Percentiles rank a stretch among this genome's conserved stretches.
phyloP scores from a whole-genome alignment of 208 protist species.

The Sergeia podlipaevii region DNA sequence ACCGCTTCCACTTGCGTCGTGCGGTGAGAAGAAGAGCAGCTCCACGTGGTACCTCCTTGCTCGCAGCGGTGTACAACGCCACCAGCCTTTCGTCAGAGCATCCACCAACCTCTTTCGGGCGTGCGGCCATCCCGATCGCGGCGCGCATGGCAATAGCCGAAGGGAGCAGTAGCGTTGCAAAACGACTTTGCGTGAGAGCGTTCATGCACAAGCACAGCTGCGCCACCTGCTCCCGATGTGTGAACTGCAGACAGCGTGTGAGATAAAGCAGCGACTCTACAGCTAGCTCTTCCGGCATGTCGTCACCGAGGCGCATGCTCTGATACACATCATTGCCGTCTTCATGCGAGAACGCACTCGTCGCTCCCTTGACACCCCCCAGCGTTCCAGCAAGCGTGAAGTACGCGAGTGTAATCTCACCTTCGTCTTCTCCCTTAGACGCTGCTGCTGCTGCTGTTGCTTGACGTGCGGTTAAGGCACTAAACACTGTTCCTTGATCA shows the following conservation, averaged over 20 bases:
- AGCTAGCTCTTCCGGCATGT: constrained; percentile 47
- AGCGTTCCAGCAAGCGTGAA: too few relatives aligned
- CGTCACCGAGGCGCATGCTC: constrained; percentile 39
- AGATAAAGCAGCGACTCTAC: constrained; percentile 46
- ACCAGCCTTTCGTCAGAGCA: constrained; percentile 8
- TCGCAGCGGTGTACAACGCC: constrained; percentile 23
- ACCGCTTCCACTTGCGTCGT: constrained; percentile 31
- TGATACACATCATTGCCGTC: too few relatives aligned
- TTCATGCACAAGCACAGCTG: constrained; percentile 38
- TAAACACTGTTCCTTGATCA: too few relatives aligned
- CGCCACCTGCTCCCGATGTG: constrained; percentile 21
- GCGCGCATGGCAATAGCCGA: constrained; percentile 36
- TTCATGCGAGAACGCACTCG: too few relatives aligned
- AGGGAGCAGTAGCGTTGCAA: constrained; percentile 48
- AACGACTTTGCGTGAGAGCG: constrained; percentile 45
- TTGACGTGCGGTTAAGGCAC: background rate
- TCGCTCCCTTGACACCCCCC: too few relatives aligned
- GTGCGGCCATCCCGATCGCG: constrained; percentile 11
- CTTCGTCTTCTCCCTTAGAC: background rate
- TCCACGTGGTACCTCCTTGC: constrained; percentile 38
- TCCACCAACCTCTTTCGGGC: background rate
- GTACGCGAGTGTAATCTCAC: too few relatives aligned
- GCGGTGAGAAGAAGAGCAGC: constrained; percentile 32
- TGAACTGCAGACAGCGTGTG: constrained; percentile 30
- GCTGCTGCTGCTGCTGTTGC: constrained; percentile 1